Conservation (phyloP, 257 asterid species). For the Linderniella brevidens region DNA sequence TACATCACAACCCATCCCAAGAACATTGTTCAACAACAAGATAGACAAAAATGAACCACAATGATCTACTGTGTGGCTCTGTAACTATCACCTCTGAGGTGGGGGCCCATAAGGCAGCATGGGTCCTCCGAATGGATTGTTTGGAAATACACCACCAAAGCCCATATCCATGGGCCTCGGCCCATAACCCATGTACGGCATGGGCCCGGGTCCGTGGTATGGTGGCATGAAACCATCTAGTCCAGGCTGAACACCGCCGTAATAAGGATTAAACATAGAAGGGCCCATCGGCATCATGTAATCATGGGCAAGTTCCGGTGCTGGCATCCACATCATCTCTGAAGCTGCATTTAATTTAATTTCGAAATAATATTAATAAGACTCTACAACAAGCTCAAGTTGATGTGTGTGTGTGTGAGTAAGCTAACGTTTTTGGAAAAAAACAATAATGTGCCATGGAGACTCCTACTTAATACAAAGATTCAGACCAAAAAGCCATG, state of each 20-base stretch:
- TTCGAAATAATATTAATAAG: neutral
- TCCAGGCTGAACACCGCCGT: constrained; percentile 91
- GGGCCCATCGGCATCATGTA: constrained; percentile 88
- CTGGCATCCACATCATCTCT: constrained; percentile 73
- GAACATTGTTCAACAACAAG: too few relatives aligned
- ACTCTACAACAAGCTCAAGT: constrained; percentile 2
- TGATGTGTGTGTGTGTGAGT: neutral
- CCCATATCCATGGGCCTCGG: constrained; percentile 61
- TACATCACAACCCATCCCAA: too few relatives aligned
- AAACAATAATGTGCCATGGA: too few relatives aligned
- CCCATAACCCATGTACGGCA: constrained; percentile 78
- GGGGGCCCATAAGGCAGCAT: constrained; percentile 65
- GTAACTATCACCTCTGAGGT: constrained; percentile 39
- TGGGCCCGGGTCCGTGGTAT: constrained; percentile 28
- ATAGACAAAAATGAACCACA: too few relatives aligned
- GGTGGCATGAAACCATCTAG: constrained; percentile 71
- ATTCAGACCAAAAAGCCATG: too few relatives aligned
- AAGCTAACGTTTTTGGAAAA: too few relatives aligned
- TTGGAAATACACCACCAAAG: constrained; percentile 58
- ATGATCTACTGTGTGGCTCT: neutral
- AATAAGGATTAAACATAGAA: constrained; percentile 62
- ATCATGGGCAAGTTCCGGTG: constrained; percentile 54
- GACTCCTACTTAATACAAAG: too few relatives aligned
- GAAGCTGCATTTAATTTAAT: constrained; percentile 28
- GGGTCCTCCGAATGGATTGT: constrained; percentile 74